Base-by-base conservation (phyloP, 345 rosid species). In the Noccaea caerulescens region DNA sequence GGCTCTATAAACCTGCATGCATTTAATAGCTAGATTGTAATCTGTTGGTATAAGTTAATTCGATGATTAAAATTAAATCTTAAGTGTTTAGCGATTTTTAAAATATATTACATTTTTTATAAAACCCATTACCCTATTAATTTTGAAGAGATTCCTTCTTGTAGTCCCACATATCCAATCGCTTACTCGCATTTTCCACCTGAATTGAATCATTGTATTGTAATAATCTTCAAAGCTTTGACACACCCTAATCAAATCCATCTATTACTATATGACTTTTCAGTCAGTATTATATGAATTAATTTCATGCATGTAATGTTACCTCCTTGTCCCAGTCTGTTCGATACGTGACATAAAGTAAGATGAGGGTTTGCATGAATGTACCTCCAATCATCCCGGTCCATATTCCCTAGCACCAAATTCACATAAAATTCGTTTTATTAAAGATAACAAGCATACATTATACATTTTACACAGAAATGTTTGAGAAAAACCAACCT, bases 111-210 rank as follows among this genome's bases (percentile, higher is more conserved):
- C 27, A 1, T 25, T 25, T 25, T 25, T 25, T 25, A 25, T 25
- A 25, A 25, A 25, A 25, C 27, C 27, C 27, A 25, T 25, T 25
- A 25, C 27, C 27, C 27, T 25, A 25, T 25, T 25, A 25, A 25
- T 25, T 25, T 25, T 25, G 27, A 25, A 25, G 27, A 25, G 27
- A 25, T 3, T 25, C 72, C 25, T 76, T 81, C 33, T 80, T 84
- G 32, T 83, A 86, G 5, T 86, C 93, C 98, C 98, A 89, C 76
- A 55, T 80, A 45, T 82, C 87, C 77, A 89, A 76, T 3, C 92
- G 80, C 32, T 49, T 74, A 43, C 63, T 81, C 1, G 92, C 83
- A 23, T 68, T 89, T 78, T 85, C 92, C 42, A 87, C 94, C 94
- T 92, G 75, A 66, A 77, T 75, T 16, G 18, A 16, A 16, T 16